Evolutionary conservation across 2,329 filamentous ascomycete species (phyloP).

Genomic region (Ophiostoma sp.): DNA sequence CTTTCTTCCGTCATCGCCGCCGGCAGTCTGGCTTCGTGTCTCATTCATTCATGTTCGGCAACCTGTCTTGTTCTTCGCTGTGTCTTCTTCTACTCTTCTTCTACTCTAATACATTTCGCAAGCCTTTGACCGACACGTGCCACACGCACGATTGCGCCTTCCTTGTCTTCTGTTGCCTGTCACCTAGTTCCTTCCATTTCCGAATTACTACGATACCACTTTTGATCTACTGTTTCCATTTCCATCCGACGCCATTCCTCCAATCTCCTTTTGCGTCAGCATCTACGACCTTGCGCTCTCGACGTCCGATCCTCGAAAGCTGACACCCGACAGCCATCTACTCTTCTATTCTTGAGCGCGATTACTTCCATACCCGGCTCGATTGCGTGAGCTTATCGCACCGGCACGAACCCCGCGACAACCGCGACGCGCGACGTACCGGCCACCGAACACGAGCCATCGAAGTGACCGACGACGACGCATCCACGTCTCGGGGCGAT

Average conservation of each 20-base stretch:
- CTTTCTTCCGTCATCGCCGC: constrained; percentile 11
- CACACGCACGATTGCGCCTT: not conserved
- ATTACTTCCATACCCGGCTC: not conserved
- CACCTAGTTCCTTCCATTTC: not conserved
- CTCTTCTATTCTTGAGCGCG: too few species aligned
- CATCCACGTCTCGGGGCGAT: too few species aligned
- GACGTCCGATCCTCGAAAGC: not conserved
- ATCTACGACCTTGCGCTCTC: not conserved
- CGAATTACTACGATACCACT: constrained; percentile 1
- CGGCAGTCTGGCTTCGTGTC: not conserved
- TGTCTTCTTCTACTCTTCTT: not conserved
- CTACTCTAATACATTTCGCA: not conserved
- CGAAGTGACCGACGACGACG: too few species aligned
- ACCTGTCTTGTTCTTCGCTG: not conserved
- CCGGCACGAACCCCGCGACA: not conserved
- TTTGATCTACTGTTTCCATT: not conserved
- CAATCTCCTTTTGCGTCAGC: not conserved
- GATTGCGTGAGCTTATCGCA: not conserved
- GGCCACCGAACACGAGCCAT: not conserved
- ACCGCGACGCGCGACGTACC: constrained; percentile 6
- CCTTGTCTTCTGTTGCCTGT: not conserved
- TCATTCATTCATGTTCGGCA: not conserved
- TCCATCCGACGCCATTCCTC: too few species aligned
- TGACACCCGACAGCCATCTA: not conserved
- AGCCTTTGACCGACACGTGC: not conserved